Base-by-base conservation (phyloP, 2,329 filamentous ascomycete species). In the Rhinocladiella similis region DNA sequence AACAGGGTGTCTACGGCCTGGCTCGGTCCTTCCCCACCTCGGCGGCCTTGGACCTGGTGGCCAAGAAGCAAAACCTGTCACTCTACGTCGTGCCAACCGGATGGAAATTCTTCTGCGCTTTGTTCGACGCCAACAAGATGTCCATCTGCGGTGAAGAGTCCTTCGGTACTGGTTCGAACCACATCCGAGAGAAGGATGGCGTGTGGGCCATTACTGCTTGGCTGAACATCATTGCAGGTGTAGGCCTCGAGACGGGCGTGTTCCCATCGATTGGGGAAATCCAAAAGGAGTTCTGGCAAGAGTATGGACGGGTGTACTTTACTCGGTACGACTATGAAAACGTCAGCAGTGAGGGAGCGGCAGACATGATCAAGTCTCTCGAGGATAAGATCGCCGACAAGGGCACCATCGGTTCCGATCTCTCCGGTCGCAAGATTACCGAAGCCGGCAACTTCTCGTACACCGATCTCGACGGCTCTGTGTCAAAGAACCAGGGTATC, bases 101-200 rank as follows among this genome's bases (percentile, higher is more conserved):
- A 68, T 99, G 94, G 94, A 97, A 97, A 77, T 97, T 97, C 83
- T 97, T 97, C 86, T 97, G 92, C 72, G 91, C 91, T 67, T 83
- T 97, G 56, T 96, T 97, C 69, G 92, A 97, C 70, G 88, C 90
- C 64, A 81, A 96, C 77, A 96, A 96, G 82, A 88, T 97, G 70
- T 96, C 94, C 69, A 99, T 99, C 73, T 99, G 94, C 71, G 94
- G 94, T 57, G 94, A 99, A 77, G 94, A 99, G 82, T 94, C 89
- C 63, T 99, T 99, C 74, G 94, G 94, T 65, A 99, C 94, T 10
- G 94, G 94, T 38, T 96, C 90, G 76, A 97, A 99, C 80, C 94
- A 99, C 77, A 96, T 99, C 70, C 91, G 94, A 67, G 94, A 99
- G 80, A 99, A 99, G 84, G 94, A 99, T 70, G 94, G 94, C 61